phyloP scores from a whole-genome alignment of 495 filamentous ascomycete genomes.

The Chaetomium fimeti region DNA sequence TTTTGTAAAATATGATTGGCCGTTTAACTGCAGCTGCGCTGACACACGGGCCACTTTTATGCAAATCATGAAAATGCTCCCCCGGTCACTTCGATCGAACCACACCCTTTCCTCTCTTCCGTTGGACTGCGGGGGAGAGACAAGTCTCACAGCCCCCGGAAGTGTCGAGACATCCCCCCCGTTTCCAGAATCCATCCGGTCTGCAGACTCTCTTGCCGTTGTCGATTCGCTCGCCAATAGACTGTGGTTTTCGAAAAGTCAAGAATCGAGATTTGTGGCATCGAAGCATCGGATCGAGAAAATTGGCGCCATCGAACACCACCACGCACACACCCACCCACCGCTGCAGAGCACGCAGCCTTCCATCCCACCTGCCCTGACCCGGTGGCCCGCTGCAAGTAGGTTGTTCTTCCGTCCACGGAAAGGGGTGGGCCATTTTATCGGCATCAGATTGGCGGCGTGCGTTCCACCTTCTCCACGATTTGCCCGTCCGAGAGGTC shows the following conservation, averaged over 20 bases:
- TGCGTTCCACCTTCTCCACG: slow-evolving; percentile 27
- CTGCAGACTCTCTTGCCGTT: too few species aligned
- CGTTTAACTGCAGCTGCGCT: slow-evolving; percentile 26
- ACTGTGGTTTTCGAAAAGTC: too few species aligned
- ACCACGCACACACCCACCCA: slow-evolving; percentile 11
- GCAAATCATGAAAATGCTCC: slow-evolving; percentile 28
- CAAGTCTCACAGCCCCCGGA: background rate
- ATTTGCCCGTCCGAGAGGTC: slow-evolving; percentile 19
- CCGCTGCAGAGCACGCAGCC: slow-evolving; percentile 12
- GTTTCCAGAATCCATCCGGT: too few species aligned
- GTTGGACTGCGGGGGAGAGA: background rate
- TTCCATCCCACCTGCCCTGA: slow-evolving; percentile 7
- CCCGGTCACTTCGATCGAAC: background rate
- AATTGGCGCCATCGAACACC: background rate
- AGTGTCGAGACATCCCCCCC: background rate
- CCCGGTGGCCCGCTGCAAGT: slow-evolving; percentile 17
- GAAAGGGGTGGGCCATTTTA: background rate
- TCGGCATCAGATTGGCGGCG: slow-evolving; percentile 6
- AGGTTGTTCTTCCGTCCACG: background rate
- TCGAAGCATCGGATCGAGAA: too few species aligned
- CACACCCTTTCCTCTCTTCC: slow-evolving; percentile 9
- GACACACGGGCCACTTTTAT: slow-evolving; percentile 32
- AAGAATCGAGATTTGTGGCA: too few species aligned
- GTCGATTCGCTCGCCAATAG: too few species aligned
- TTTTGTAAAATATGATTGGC: background rate